Conservation (phyloP, 2,329 filamentous ascomycete genomes). For the Pseudocercospora vitis region DNA sequence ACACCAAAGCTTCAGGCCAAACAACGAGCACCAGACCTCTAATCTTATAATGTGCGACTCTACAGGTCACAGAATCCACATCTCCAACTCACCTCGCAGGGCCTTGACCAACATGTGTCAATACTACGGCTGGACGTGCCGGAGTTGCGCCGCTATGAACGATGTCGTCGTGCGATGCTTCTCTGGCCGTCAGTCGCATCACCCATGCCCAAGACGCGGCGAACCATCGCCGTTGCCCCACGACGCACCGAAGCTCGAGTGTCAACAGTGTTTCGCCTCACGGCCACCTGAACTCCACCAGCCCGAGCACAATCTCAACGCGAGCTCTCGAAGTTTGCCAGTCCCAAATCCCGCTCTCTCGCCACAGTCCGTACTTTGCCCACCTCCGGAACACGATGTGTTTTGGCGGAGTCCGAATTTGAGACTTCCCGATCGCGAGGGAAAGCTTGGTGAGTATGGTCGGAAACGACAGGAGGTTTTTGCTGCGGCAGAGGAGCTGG, state of each 20-base stretch:
- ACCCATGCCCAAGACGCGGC: constrained; percentile 14
- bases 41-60: too few relatives aligned
- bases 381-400: constrained; percentile 12
- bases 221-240: constrained; percentile 16
- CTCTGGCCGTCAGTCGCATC: constrained; percentile 8
- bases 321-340: constrained; percentile 4
- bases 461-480: constrained; percentile 10
- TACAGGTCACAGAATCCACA: too few relatives aligned
- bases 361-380: background rate
- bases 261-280: constrained; percentile 15
- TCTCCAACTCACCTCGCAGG: too few relatives aligned
- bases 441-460: constrained; percentile 15
- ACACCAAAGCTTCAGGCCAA: background rate
- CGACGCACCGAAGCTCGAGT: constrained; percentile 19
- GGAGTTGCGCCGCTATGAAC: constrained; percentile 11
- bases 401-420: constrained; percentile 14
- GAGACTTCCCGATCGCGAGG: constrained; percentile 7
- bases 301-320: constrained; percentile 3
- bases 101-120: constrained; percentile 20
- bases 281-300: background rate
- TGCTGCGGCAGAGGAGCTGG: background rate
- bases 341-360: background rate
- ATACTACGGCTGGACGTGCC: constrained; percentile 18
- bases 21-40: background rate
- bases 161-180: constrained; percentile 20